These are phyloP conservation scores for Castanea sativa DNA, from an alignment of 306 rosid species.

Conservation along the genomic window DNA sequence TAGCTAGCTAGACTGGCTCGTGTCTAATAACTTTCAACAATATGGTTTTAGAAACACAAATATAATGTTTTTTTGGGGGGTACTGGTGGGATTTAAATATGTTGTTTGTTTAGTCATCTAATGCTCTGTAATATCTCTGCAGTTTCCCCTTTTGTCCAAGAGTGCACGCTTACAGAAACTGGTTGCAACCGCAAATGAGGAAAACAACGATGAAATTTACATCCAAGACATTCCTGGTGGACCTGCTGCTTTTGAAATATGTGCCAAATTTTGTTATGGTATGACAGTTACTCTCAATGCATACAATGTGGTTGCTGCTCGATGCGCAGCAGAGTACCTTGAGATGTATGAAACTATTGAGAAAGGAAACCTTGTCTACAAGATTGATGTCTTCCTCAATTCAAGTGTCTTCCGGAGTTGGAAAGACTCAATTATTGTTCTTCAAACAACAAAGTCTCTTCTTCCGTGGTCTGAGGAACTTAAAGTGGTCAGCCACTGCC, in stretches of 20 bases:
- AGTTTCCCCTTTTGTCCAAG: constrained; percentile 96
- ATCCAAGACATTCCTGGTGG: constrained; percentile 91
- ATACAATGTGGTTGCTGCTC: constrained; percentile 86
- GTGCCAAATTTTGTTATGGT: constrained; percentile 89
- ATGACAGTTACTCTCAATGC: constrained; percentile 94
- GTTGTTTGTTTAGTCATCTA: background rate
- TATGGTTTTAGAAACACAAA: background rate
- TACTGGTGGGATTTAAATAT: background rate
- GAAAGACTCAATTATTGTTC: constrained; percentile 93
- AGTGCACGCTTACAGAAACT: constrained; percentile 79
- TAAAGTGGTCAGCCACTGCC: constrained; percentile 75
- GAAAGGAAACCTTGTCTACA: constrained; percentile 90
- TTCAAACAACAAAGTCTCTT: constrained; percentile 77
- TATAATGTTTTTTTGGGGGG: background rate
- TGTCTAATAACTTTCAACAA: background rate
- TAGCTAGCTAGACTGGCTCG: background rate
- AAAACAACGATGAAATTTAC: constrained; percentile 54
- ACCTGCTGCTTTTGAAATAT: constrained; percentile 91
- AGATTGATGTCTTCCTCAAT: constrained; percentile 91
- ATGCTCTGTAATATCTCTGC: constrained; percentile 14
- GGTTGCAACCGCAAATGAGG: constrained; percentile 51
- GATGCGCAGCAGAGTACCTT: constrained; percentile 91
- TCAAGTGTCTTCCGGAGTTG: constrained; percentile 92
- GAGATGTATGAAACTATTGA: constrained; percentile 87
- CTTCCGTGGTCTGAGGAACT: constrained; percentile 95